These are phyloP conservation scores for Fusarium sp. DNA, from an alignment of 2,329 filamentous ascomycete genomes.

Conservation along the genomic window DNA sequence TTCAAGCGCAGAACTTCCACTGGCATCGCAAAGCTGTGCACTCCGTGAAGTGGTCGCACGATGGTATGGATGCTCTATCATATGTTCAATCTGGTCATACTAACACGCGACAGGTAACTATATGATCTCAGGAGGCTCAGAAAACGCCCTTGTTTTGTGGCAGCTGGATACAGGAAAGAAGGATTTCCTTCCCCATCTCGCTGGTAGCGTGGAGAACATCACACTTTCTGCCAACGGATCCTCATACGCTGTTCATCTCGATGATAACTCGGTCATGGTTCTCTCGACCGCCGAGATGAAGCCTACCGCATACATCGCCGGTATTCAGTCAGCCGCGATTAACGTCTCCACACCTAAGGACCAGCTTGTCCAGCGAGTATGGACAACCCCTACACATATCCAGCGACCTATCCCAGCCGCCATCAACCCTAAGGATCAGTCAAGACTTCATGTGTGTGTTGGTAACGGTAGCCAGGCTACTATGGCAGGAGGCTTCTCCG, in stretches of 20 bases:
- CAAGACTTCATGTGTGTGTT: constrained; percentile 75
- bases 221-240: constrained; percentile 82
- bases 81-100: constrained; percentile 24
- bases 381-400: constrained; percentile 57
- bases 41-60: constrained; percentile 88
- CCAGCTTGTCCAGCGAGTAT: constrained; percentile 63
- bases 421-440: constrained; percentile 70
- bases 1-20: constrained; percentile 76
- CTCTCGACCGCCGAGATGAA: constrained; percentile 90
- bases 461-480: constrained; percentile 69
- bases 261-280: constrained; percentile 92
- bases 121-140: constrained; percentile 89
- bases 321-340: constrained; percentile 76
- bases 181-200: constrained; percentile 90
- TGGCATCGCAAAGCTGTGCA: constrained; percentile 91
- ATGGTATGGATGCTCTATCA: constrained; percentile 68
- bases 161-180: constrained; percentile 87
- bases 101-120: constrained; percentile 77
- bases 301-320: constrained; percentile 84
- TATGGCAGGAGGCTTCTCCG: constrained; percentile 63
- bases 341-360: constrained; percentile 63
- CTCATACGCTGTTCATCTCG: constrained; percentile 84
- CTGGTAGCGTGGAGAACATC: constrained; percentile 84
- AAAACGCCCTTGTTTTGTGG: constrained; percentile 91
- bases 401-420: constrained; percentile 67